Evolutionary conservation across 257 asterid genomes (phyloP).

Genomic region (Phtheirospermum japonicum): DNA sequence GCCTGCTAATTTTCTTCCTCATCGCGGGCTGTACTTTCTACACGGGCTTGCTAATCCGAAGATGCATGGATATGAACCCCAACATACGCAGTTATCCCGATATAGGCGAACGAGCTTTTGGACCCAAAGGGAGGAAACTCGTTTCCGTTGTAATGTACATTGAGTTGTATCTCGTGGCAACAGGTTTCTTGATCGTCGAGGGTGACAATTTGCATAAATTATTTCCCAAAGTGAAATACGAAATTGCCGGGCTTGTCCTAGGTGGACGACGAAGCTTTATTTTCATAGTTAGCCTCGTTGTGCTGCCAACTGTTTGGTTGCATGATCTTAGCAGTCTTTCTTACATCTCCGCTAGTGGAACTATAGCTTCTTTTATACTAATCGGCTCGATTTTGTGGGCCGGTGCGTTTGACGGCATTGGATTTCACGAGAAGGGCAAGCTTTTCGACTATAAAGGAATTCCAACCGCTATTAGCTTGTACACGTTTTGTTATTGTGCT

Average conservation of each 20-base stretch:
- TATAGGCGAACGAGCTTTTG: not conserved
- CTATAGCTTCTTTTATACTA: not conserved
- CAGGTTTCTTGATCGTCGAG: not conserved
- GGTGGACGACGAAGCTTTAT: not conserved
- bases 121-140: not conserved
- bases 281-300: not conserved
- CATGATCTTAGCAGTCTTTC: not conserved
- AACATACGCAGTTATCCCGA: not conserved
- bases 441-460: conserved; percentile 48
- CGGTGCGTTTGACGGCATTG: conserved; percentile 38
- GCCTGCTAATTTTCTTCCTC: not conserved
- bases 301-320: not conserved
- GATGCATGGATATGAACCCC: conserved; percentile 2
- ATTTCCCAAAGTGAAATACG: not conserved
- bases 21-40: no score
- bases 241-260: not conserved
- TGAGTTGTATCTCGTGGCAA: not conserved
- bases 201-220: no score
- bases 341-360: not conserved
- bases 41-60: not conserved
- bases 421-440: conserved; percentile 42
- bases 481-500: conserved; percentile 65
- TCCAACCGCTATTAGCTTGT: conserved; percentile 56
- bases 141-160: not conserved
- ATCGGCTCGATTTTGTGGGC: conserved; percentile 39